Evolutionary conservation across 2,329 filamentous ascomycete genomes (phyloP), one percentile per base, ranked within the genome.

Genomic region (Phoma herbarum): DNA sequence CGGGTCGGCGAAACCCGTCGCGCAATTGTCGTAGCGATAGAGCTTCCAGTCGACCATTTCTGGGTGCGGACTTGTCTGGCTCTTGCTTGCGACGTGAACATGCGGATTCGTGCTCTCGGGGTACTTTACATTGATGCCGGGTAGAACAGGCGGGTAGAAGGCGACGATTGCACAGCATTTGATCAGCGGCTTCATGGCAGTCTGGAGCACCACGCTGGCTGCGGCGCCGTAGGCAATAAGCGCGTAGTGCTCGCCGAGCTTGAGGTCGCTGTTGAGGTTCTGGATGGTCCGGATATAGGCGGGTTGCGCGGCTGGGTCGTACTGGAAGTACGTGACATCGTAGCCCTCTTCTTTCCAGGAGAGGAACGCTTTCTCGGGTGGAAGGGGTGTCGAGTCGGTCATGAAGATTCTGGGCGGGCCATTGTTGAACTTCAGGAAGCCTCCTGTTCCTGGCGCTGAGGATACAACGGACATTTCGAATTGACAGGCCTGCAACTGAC

Each of bases 341-440:
- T 77, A 82, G 56, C 79, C 77, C 67, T 82, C 79, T 57, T 79
- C 74, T 61, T 71, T 71, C 66, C 79, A 77, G 44, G 78, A 70
- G 10, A 78, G 64, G 16, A 81, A 61, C 5, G 75, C 69, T n/a
- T 67, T 65, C 22, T 72, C 66, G 31, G 80, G 76, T 47, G 79
- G 77, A 37, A 77, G 70, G 3, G 73, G 64, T 35, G 76, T 71
- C 22, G 77, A 66, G 49, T 75, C 71, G 4, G 78, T 78, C n/a
- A 82, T 65, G 61, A 74, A 77, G 6, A 82, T 62, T 45, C 72
- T 74, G 9, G 75, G 75, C 3, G 75, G 69, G 10, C 61, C 64
- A n/a, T 62, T 68, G 61, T 77, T 76, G 73, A 78, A 78, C 31
- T 64, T 68, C 2, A 78, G 66, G 66, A 78, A 78, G 48, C 75